Conservation (phyloP, 2,329 filamentous ascomycete species). For the Metarhizium sp. region DNA sequence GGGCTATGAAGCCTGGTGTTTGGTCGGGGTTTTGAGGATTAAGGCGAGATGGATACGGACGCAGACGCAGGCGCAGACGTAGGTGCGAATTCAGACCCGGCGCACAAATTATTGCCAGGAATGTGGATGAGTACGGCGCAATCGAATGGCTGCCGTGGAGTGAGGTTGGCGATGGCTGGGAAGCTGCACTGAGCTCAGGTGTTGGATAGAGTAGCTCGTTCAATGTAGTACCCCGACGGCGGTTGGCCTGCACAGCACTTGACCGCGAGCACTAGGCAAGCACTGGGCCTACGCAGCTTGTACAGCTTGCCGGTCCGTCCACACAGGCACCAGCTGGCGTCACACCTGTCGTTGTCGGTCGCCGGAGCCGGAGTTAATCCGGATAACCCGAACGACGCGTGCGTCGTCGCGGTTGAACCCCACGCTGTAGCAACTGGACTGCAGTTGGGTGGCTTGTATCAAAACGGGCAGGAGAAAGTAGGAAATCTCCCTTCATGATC, state of each 20-base stretch:
- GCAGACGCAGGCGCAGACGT: not conserved
- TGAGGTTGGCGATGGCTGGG: slow-evolving; percentile 4
- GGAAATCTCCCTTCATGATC: not conserved
- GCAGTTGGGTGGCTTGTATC: too few relatives aligned
- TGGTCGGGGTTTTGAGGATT: not conserved
- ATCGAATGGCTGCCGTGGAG: slow-evolving; percentile 3
- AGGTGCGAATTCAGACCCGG: too few relatives aligned
- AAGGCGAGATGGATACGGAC: not conserved
- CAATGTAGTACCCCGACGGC: too few relatives aligned
- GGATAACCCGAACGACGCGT: not conserved
- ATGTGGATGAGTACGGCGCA: not conserved
- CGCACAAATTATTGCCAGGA: not conserved
- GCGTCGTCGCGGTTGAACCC: not conserved
- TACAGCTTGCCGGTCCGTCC: not conserved
- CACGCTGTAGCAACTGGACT: not conserved
- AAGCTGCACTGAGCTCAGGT: slow-evolving; percentile 6
- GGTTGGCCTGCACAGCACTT: slow-evolving; percentile 12
- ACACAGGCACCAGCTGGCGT: not conserved
- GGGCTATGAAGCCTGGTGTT: not conserved
- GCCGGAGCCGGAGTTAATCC: slow-evolving; percentile 4
- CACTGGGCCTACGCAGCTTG: slow-evolving; percentile 27
- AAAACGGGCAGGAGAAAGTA: not conserved
- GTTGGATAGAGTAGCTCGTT: too few relatives aligned
- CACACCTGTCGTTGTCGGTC: not conserved
- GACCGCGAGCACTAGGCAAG: slow-evolving; percentile 16